Conservation (phyloP, 2,329 filamentous ascomycete genomes). For the Aureobasidium vineae region DNA sequence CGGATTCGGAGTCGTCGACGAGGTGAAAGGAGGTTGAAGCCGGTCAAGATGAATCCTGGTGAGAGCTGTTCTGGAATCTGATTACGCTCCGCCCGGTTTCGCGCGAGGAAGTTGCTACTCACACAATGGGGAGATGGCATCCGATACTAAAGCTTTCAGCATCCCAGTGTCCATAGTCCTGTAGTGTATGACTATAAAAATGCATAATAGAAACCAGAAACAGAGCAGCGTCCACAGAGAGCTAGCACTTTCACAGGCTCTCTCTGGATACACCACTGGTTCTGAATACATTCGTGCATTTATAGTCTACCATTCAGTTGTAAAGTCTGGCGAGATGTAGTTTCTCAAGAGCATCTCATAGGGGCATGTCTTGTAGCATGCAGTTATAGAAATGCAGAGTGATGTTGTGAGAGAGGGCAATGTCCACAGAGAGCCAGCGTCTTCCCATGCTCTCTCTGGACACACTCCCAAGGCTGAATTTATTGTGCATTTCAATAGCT, state of each 20-base stretch:
- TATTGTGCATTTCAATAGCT: background rate
- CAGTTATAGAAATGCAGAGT: background rate
- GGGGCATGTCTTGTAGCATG: background rate
- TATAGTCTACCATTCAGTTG: no score
- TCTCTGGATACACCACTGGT: background rate
- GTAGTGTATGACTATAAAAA: background rate
- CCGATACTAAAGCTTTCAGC: background rate
- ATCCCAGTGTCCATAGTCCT: background rate
- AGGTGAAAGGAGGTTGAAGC: background rate
- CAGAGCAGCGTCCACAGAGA: background rate
- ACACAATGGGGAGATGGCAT: background rate
- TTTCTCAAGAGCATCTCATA: background rate
- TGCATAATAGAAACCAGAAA: background rate
- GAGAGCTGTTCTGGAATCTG: background rate
- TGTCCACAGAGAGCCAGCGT: background rate
- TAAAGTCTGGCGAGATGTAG: no score
- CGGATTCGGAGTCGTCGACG: background rate
- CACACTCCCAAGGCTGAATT: background rate
- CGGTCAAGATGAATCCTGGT: background rate
- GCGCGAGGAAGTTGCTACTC: background rate
- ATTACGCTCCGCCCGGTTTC: background rate
- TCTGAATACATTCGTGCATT: background rate
- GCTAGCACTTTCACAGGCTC: background rate
- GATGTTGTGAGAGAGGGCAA: background rate
- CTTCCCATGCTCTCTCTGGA: background rate